Conservation (phyloP, 306 rosid genomes). For the Vigna unguiculata region DNA sequence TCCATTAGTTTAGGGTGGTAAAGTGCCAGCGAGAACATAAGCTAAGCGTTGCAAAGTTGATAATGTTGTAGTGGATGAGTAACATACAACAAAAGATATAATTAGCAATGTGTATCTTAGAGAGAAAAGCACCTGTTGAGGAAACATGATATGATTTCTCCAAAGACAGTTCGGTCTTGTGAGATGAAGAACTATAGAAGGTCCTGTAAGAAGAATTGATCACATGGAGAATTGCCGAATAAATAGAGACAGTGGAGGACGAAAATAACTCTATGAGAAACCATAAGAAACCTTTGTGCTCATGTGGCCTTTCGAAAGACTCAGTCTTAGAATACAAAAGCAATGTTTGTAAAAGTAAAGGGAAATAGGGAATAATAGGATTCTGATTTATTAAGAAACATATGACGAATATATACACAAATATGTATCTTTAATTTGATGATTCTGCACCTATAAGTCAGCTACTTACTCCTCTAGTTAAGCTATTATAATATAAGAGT, state of each 20-base stretch:
- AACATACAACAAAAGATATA: not conserved
- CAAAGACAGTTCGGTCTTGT: not conserved
- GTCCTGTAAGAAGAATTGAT: not conserved
- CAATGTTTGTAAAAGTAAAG: too few relatives aligned
- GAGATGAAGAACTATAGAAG: not conserved
- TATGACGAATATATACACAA: too few relatives aligned
- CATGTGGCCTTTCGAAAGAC: not conserved
- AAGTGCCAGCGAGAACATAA: not conserved
- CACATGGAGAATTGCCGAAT: not conserved
- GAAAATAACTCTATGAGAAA: not conserved
- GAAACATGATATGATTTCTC: not conserved
- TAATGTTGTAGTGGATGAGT: not conserved
- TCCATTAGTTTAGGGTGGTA: not conserved
- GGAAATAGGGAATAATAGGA: too few relatives aligned
- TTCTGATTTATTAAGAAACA: too few relatives aligned
- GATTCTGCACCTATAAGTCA: too few relatives aligned
- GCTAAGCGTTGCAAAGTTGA: not conserved
- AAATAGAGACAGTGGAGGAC: not conserved
- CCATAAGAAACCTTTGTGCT: not conserved
- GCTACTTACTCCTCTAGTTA: too few relatives aligned
- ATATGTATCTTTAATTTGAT: too few relatives aligned
- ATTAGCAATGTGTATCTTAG: not conserved
- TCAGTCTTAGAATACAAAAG: not conserved
- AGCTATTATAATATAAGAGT: too few relatives aligned
- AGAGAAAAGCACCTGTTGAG: not conserved